Evolutionary conservation across 2,329 filamentous ascomycete genomes (phyloP).

Genomic region (Botrytis byssoidea): DNA sequence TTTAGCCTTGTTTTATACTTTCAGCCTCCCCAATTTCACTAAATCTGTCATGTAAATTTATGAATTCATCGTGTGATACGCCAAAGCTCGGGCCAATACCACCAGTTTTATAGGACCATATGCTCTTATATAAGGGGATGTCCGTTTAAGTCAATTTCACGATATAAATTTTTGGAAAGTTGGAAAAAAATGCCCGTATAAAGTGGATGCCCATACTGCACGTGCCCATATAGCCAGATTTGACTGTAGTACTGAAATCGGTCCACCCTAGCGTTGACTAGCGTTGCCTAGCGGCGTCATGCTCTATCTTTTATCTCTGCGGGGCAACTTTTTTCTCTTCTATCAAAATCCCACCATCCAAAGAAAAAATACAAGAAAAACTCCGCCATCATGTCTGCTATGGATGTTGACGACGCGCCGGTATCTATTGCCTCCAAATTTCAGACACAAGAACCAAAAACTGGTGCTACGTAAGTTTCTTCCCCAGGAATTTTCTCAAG

Average conservation of each 20-base stretch:
- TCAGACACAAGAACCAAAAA: constrained; percentile 37
- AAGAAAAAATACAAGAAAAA: constrained; percentile 32
- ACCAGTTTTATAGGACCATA: too few species aligned
- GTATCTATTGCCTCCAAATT: constrained; percentile 46
- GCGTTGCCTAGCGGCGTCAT: constrained; percentile 5
- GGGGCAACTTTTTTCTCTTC: constrained; percentile 33
- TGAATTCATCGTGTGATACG: too few species aligned
- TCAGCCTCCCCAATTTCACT: too few species aligned
- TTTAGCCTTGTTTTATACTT: too few species aligned
- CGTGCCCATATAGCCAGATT: too few species aligned
- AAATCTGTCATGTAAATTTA: too few species aligned
- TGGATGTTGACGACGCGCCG: constrained; percentile 56
- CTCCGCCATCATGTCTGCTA: constrained; percentile 50
- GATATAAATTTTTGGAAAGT: too few species aligned
- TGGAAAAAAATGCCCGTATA: too few species aligned
- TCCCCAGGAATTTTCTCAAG: constrained; percentile 1
- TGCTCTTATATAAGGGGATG: too few species aligned
- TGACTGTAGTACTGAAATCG: not conserved
- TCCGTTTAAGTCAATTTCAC: too few species aligned
- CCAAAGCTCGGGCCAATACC: too few species aligned
- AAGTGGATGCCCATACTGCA: too few species aligned
- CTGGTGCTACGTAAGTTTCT: constrained; percentile 53
- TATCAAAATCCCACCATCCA: constrained; percentile 30
- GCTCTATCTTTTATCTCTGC: constrained; percentile 25
- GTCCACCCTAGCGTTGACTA: constrained; percentile 10